Evolutionary conservation across 2,329 filamentous ascomycete species (phyloP).

Genomic region (Escovopsis sp.): DNA sequence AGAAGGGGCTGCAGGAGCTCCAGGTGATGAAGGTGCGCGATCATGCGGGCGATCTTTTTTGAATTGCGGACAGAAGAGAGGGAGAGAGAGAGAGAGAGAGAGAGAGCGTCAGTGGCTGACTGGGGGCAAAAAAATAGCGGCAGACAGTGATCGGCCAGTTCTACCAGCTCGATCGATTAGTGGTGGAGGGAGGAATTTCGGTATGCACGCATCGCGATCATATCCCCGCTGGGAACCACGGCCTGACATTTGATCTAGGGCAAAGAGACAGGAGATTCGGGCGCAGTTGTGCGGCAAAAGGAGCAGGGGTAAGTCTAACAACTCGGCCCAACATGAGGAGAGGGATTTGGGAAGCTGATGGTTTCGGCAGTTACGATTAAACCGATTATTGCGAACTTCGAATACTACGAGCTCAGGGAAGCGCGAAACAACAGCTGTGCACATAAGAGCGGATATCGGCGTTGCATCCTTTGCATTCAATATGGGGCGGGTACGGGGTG

Average conservation of each 20-base stretch:
- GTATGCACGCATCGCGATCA: constrained; percentile 25
- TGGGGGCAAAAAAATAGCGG: constrained; percentile 38
- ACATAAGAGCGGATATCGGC: background rate
- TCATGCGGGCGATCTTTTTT: too few species aligned
- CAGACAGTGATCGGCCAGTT: constrained; percentile 94
- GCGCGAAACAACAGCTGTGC: background rate
- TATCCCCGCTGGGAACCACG: background rate
- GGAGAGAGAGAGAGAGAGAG: too few species aligned
- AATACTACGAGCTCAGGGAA: background rate
- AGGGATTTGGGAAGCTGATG: background rate
- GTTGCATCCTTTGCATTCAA: too few species aligned
- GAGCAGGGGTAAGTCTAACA: constrained; percentile 51
- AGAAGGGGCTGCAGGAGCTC: constrained; percentile 74
- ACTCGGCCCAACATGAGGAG: background rate
- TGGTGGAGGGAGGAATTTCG: constrained; percentile 76
- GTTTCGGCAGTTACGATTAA: constrained; percentile 2
- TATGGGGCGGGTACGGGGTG: too few species aligned
- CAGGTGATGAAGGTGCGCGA: constrained; percentile 70
- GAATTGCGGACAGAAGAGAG: background rate
- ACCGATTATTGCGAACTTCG: background rate
- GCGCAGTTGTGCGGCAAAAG: constrained; percentile 59
- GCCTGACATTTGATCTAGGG: constrained; percentile 30
- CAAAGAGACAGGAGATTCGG: constrained; percentile 53
- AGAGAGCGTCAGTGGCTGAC: too few species aligned
- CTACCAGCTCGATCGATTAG: constrained; percentile 79